These are phyloP conservation scores for Kalmusia sp. DNA, from an alignment of 2,329 filamentous ascomycete genomes.

Conservation along the genomic window DNA sequence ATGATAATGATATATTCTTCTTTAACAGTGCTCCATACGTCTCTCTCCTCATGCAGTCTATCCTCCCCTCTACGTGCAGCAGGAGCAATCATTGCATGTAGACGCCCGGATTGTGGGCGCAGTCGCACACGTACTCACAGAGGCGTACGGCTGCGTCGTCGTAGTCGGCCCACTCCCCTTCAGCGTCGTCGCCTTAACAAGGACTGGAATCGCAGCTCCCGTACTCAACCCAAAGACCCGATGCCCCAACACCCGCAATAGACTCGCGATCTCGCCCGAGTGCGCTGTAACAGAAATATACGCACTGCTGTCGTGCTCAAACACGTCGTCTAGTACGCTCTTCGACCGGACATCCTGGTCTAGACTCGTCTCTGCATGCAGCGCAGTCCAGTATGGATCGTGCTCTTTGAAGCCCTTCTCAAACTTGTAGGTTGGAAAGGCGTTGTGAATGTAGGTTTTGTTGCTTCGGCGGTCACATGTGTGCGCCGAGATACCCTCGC, in stretches of 20 bases:
- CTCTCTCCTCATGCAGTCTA: neutral
- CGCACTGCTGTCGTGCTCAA: slow-evolving; percentile 53
- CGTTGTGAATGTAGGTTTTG: slow-evolving; percentile 59
- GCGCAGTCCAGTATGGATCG: slow-evolving; percentile 60
- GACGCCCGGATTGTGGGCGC: slow-evolving; percentile 37
- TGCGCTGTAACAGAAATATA: slow-evolving; percentile 65
- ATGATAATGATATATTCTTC: too few relatives aligned
- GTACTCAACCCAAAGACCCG: slow-evolving; percentile 68
- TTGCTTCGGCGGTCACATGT: slow-evolving; percentile 70
- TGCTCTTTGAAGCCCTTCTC: slow-evolving; percentile 68
- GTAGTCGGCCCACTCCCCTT: slow-evolving; percentile 39
- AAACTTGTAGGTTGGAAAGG: slow-evolving; percentile 63
- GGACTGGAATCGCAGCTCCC: slow-evolving; percentile 71
- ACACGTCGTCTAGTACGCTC: slow-evolving; percentile 61
- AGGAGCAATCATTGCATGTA: slow-evolving; percentile 47
- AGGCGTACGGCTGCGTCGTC: slow-evolving; percentile 32
- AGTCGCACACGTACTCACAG: slow-evolving; percentile 35
- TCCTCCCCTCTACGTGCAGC: slow-evolving; percentile 26
- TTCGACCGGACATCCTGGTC: slow-evolving; percentile 59
- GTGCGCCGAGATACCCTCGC: slow-evolving; percentile 72
- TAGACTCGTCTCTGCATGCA: slow-evolving; percentile 56
- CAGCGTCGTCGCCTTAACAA: slow-evolving; percentile 65
- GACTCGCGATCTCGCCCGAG: slow-evolving; percentile 64
- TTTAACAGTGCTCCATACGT: too few relatives aligned
- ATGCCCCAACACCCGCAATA: slow-evolving; percentile 66